Base-by-base conservation (phyloP, 202 grass and related monocot genomes). In the Digitaria exilis region DNA sequence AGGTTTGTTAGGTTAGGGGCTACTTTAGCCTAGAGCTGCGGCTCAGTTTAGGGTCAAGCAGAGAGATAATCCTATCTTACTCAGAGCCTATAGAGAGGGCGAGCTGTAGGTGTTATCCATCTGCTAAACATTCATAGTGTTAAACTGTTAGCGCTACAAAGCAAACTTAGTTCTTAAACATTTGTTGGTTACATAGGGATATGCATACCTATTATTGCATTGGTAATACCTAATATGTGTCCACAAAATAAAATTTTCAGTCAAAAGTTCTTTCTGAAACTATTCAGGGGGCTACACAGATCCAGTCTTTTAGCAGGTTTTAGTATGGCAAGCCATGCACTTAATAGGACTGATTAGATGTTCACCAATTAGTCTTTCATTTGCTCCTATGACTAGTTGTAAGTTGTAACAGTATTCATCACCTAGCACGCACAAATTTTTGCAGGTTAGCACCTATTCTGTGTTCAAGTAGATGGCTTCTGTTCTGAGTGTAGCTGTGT, bases 401-500 rank as follows among this genome's bases (percentile, higher is more conserved):
- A 7, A 15, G 43, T 50, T 37, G 7, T 34, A 30, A 15, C 21
- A 19, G 19, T 48, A 18, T 49, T 39, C 26, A 25, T 25, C 15
- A 37, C 42, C 4, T 51, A 32, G 68, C 42, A 15, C 48, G 9
- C 24, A 75, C 56, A 54, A 16, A 43, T 44, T 71, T 18, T 82
- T 69, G 67, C 21, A 77, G 49, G 8, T 58, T 48, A 34, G 28
- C 29, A 14, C 73, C 62, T 58, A 16, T 68, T 84, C 57, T 46
- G 1, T 59, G 30, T 34, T 67, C 35, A 30, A 68, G 12, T 67
- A 56, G 61, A 57, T 46, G 14, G 18, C 2, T 69, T 57, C 17
- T 71, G n/a, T 22, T 35, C 28, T 24, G 26, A 83, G 28, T 21
- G 50, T 25, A 46, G 8, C 31, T 69, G 8, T 69, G 42, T 25